A percentile compares a stretch with the other conserved stretches of the same genome.
These are phyloP conservation scores for Mollisiaceae sp. DNA, from an alignment of 2,329 filamentous ascomycete species.

Conservation along the genomic window DNA sequence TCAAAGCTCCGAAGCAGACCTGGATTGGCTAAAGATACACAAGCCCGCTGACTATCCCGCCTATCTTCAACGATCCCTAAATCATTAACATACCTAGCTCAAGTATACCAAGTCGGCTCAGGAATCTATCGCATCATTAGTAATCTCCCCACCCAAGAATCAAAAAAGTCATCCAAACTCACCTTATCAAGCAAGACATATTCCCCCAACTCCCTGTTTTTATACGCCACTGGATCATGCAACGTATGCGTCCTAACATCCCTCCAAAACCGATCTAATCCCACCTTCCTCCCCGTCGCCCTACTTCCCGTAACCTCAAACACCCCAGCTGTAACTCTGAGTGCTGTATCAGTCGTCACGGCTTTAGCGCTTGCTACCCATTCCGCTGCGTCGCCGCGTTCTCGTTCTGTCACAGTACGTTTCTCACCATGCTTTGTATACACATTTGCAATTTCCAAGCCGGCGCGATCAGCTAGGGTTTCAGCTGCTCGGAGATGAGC, in stretches of 20 bases:
- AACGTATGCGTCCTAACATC: conserved; percentile 69
- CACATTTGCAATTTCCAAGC: conserved; percentile 52
- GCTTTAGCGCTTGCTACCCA: conserved; percentile 68
- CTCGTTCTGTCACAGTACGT: conserved; percentile 53
- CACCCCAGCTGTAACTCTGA: conserved; percentile 63
- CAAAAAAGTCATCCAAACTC: background rate
- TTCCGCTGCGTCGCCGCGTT: conserved; percentile 65
- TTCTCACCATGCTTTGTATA: conserved; percentile 50
- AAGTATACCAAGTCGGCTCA: conserved; percentile 65
- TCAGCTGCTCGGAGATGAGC: conserved; percentile 66
- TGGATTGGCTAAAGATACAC: too few relatives aligned
- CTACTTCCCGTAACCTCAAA: conserved; percentile 68
- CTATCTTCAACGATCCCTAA: background rate
- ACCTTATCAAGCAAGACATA: conserved; percentile 60
- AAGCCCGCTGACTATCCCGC: too few relatives aligned
- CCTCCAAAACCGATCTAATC: conserved; percentile 69
- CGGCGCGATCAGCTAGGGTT: conserved; percentile 62
- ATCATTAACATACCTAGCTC: background rate
- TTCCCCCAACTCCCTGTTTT: conserved; percentile 65
- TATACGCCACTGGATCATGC: conserved; percentile 71
- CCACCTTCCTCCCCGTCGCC: conserved; percentile 61
- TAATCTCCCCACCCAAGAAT: background rate
- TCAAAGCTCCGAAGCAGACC: too few relatives aligned
- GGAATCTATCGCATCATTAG: conserved; percentile 46
- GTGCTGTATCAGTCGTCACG: conserved; percentile 62